Evolutionary conservation across 164 flowering plant genomes (phyloP).

Genomic region (Magnolia sinica): DNA sequence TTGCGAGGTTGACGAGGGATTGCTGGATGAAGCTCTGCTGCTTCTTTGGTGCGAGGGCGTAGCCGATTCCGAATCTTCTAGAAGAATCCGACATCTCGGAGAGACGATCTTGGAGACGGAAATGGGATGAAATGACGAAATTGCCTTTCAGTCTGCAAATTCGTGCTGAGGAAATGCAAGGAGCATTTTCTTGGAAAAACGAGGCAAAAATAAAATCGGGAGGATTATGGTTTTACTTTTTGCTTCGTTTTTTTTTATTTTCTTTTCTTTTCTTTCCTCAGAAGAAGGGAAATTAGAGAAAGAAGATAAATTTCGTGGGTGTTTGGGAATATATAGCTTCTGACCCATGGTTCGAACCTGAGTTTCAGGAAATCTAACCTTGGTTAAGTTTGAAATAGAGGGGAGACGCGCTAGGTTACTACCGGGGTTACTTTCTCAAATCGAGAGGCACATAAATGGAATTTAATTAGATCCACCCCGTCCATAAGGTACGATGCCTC

Average conservation of each 20-base stretch:
- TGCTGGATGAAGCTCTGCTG: slow-evolving; percentile 39
- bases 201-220: background rate
- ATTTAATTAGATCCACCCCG: too few species aligned
- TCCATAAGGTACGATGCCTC: too few species aligned
- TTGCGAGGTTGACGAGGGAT: slow-evolving; percentile 31
- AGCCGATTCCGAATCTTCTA: slow-evolving; percentile 32
- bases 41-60: slow-evolving; percentile 42
- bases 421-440: too few species aligned
- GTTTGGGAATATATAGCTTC: background rate
- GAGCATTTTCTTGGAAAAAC: background rate
- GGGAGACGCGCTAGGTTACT: too few species aligned
- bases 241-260: too few species aligned
- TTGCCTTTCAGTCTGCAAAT: background rate
- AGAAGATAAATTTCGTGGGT: background rate
- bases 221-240: background rate
- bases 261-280: too few species aligned
- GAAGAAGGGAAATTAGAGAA: background rate
- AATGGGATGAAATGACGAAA: background rate
- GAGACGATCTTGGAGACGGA: background rate
- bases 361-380: background rate
- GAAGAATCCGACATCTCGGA: slow-evolving; percentile 17
- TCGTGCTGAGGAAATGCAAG: background rate
- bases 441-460: too few species aligned
- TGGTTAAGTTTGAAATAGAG: background rate
- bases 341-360: background rate